Evolutionary conservation across 2,329 filamentous ascomycete genomes (phyloP).

Genomic region (Rosellinia necatrix): DNA sequence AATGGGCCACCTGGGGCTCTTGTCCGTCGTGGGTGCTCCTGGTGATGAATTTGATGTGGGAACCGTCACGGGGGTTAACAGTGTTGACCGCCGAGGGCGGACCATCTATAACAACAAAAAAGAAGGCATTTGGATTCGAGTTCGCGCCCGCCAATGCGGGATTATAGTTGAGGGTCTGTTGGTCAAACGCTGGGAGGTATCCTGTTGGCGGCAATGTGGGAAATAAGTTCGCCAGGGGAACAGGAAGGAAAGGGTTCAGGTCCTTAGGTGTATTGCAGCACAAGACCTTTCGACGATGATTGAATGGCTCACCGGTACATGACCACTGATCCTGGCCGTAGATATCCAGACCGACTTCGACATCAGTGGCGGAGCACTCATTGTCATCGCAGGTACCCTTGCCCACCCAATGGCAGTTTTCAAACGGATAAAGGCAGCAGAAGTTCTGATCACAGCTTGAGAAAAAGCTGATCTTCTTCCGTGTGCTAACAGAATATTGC

Average conservation of each 20-base stretch:
- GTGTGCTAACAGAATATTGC: neutral
- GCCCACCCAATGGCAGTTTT: neutral
- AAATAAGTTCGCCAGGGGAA: neutral
- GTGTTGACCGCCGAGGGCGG: neutral
- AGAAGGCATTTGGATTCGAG: neutral
- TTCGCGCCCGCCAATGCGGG: neutral
- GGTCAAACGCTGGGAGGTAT: neutral
- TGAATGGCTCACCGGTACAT: neutral
- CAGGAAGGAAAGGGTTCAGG: neutral
- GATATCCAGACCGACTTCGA: neutral
- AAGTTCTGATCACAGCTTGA: neutral
- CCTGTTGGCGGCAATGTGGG: neutral
- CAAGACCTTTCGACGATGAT: neutral
- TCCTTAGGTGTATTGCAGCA: neutral
- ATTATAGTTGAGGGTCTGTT: neutral
- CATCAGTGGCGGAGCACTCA: neutral
- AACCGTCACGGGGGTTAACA: neutral
- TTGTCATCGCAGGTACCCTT: neutral
- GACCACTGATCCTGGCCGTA: neutral
- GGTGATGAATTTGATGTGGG: neutral
- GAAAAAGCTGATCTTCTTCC: neutral
- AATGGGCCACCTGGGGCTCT: neutral
- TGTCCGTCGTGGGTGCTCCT: neutral
- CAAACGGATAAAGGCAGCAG: neutral
- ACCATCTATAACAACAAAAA: neutral